Base-by-base conservation (phyloP, 225 moss, liverwort and hornwort species). In the Anthoceros angustus region DNA sequence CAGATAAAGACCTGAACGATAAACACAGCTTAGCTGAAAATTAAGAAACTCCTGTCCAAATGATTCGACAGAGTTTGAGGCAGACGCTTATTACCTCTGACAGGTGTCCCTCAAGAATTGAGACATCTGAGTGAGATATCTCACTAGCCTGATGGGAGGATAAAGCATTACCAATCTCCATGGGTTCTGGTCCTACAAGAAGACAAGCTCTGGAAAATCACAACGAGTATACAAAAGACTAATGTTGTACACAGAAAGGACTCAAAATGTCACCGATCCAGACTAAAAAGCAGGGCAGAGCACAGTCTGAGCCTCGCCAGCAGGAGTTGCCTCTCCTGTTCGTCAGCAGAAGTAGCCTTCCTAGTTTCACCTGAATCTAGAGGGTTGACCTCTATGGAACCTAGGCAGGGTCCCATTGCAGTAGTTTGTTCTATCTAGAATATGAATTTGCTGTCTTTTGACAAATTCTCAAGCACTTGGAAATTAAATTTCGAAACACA, bases 41-140 rank as follows among this genome's bases (percentile, higher is more conserved):
- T 1, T 32, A 32, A 32, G 32, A 1, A 70, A 63, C 18, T 6
- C 25, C 38, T 9, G 41, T 26, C 10, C 15, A 39, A 71, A 63
- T 32, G 9, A 16, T 39, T 42, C 38, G 40, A 26, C 9, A 64
- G 40, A 11, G 14, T 25, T 24, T 11, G n/a, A 18, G 15, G 6
- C 42, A 15, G 25, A 21, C 38, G 42, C 14, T 23, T 10, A 63
- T 40, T 76, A 91, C 95, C 91, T 98, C 95, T 63, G 95, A 98
- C 69, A 86, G 83, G 72, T 98, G 95, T 50, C 95, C 95, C 70
- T 98, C 89, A 66, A 98, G 81, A 26, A 98, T 98, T 66, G 80
- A 85, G 23, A 91, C 91, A 68, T 98, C 95, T 39, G 86, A 78
- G 67, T 82, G 80, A 55, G 83, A 80, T 68, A 98, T 98, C 82